Percentiles rank a stretch among this genome's conserved stretches.
These are phyloP conservation scores for Tetratostichococcus sp. DNA, from an alignment of 139 green algal genomes.

Conservation along the genomic window DNA sequence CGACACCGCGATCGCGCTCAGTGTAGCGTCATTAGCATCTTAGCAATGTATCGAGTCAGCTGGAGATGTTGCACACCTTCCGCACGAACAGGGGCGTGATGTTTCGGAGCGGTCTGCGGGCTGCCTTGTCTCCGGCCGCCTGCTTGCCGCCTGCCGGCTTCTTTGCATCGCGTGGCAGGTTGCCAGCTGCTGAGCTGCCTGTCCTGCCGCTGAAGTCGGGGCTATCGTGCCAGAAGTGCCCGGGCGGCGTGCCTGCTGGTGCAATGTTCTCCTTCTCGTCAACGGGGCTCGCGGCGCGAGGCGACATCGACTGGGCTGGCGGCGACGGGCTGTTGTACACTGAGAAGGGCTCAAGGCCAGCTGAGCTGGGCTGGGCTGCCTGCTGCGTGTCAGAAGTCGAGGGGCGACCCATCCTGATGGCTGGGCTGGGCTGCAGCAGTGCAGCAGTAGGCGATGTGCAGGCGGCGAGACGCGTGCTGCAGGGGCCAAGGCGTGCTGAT, in stretches of 20 bases:
- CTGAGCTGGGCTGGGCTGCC: background rate
- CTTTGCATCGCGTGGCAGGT: too few species aligned
- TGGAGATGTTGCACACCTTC: too few species aligned
- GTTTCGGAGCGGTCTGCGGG: background rate
- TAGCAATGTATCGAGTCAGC: too few species aligned
- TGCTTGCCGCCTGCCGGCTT: background rate
- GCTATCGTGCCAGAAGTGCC: background rate
- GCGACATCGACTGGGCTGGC: background rate
- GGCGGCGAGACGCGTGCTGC: background rate
- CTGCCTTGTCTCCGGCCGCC: background rate
- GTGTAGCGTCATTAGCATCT: too few species aligned
- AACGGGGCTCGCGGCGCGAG: background rate
- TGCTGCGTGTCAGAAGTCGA: background rate
- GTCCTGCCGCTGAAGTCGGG: background rate
- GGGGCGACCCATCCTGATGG: background rate
- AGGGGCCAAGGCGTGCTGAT: too few species aligned
- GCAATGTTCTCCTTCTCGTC: background rate
- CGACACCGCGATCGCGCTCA: too few species aligned
- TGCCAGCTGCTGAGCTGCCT: too few species aligned
- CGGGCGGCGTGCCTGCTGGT: background rate
- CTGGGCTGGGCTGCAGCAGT: background rate
- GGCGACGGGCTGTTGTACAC: background rate
- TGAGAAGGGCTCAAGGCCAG: background rate
- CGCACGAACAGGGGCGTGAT: background rate
- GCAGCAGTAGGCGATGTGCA: background rate